Conservation (phyloP, 2,329 filamentous ascomycete species). For the Colletotrichum karsti region DNA sequence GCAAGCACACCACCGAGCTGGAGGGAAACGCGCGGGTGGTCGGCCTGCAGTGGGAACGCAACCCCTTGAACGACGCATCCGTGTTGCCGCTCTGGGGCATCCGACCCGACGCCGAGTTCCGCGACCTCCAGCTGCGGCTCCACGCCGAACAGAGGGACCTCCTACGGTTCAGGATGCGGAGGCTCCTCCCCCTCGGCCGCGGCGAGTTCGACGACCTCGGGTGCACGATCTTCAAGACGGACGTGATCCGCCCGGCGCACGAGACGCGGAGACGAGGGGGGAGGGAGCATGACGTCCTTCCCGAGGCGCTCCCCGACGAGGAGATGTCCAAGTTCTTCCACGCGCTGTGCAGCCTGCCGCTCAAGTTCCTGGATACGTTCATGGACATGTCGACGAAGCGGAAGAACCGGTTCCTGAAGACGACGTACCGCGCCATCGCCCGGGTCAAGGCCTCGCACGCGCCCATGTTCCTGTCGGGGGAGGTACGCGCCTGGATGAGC, state of each 20-base stretch:
- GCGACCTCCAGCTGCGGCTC: background rate
- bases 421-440: slow-evolving; percentile 4
- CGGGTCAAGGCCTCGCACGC: slow-evolving; percentile 12
- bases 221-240: background rate
- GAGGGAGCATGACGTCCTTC: background rate
- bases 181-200: background rate
- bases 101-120: background rate
- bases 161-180: background rate
- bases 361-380: slow-evolving; percentile 2
- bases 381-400: background rate
- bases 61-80: background rate
- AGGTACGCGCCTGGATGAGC: slow-evolving; percentile 20
- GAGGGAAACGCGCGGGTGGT: background rate
- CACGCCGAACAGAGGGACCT: background rate
- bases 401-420: slow-evolving; percentile 2
- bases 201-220: slow-evolving; percentile 1
- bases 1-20: background rate
- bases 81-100: background rate
- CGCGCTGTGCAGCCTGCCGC: slow-evolving; percentile 7
- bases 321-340: slow-evolving; percentile 14
- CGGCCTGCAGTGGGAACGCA: background rate
- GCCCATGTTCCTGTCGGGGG: slow-evolving; percentile 8
- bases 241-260: background rate
- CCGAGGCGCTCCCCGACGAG: background rate
- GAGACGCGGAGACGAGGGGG: background rate